Evolutionary conservation across 441 rosid species (phyloP).

Genomic region (Arabidopsis hybrid): DNA sequence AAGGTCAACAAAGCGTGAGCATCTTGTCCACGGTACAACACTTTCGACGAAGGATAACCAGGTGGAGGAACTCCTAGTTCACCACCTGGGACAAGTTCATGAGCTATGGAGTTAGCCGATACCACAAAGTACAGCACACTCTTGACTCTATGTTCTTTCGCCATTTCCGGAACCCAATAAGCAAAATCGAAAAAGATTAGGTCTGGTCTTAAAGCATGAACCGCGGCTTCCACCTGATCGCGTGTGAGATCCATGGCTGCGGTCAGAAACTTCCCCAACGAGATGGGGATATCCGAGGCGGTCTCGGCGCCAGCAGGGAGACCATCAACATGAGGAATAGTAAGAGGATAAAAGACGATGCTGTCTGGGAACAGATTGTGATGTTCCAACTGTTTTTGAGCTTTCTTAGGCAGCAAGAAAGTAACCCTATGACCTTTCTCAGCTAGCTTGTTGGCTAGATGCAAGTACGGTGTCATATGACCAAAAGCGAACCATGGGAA

Average conservation of each 20-base stretch:
- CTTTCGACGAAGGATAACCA: slow-evolving; percentile 40
- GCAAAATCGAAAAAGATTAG: slow-evolving; percentile 47
- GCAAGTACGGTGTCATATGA: slow-evolving; percentile 38
- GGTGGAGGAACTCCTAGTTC: slow-evolving; percentile 28
- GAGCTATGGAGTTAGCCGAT: slow-evolving; percentile 40
- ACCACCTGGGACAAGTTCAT: slow-evolving; percentile 39
- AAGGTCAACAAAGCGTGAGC: slow-evolving; percentile 30
- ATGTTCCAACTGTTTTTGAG: slow-evolving; percentile 37
- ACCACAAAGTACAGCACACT: slow-evolving; percentile 37
- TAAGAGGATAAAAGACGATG: slow-evolving; percentile 42
- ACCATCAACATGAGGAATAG: slow-evolving; percentile 47
- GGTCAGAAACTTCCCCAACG: slow-evolving; percentile 19
- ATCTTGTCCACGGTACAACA: slow-evolving; percentile 14
- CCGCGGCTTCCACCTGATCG: slow-evolving; percentile 34
- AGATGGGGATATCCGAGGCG: slow-evolving; percentile 43
- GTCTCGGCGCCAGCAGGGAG: slow-evolving; percentile 53
- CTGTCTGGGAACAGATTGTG: slow-evolving; percentile 42
- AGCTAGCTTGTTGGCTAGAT: slow-evolving; percentile 45
- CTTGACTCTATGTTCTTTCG: slow-evolving; percentile 37
- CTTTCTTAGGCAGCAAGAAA: slow-evolving; percentile 38
- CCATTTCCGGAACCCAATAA: slow-evolving; percentile 45
- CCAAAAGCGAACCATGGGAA: slow-evolving; percentile 41
- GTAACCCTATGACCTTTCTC: slow-evolving; percentile 43
- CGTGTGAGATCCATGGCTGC: slow-evolving; percentile 40
- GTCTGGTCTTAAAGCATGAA: slow-evolving; percentile 29